Percentiles rank a stretch among this genome's conserved stretches.
These are phyloP conservation scores for Neurospora africana DNA, from an alignment of 495 filamentous ascomycete species.

Conservation along the genomic window DNA sequence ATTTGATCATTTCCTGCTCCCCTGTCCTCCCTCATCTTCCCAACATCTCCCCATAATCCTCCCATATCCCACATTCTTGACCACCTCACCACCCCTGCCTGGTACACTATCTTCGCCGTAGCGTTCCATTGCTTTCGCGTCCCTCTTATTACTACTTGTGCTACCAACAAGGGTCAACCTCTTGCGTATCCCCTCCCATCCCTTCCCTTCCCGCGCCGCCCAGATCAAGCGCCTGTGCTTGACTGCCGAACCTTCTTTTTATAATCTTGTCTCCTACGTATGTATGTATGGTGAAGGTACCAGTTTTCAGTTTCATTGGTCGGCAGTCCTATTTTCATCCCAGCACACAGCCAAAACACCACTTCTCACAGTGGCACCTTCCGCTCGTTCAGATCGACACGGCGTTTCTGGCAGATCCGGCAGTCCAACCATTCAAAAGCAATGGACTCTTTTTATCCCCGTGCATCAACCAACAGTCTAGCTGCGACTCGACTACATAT, in stretches of 20 bases:
- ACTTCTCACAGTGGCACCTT: background rate
- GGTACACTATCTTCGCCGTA: background rate
- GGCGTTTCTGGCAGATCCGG: background rate
- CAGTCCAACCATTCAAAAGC: background rate
- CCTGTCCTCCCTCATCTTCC: conserved; percentile 38
- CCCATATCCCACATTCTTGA: background rate
- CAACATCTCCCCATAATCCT: conserved; percentile 10
- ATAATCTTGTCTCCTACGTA: background rate
- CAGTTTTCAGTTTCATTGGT: background rate
- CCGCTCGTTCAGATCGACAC: background rate
- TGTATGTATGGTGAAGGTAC: background rate
- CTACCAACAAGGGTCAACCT: background rate
- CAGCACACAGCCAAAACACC: background rate
- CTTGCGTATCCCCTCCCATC: background rate
- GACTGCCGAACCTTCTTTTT: conserved; percentile 2
- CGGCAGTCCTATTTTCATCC: background rate
- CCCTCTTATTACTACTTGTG: background rate
- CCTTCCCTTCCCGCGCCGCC: background rate
- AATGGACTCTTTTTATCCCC: background rate
- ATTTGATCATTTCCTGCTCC: conserved; percentile 38
- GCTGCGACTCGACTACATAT: conserved; percentile 25
- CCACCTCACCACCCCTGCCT: background rate
- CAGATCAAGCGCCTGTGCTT: background rate
- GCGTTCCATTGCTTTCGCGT: conserved; percentile 1
- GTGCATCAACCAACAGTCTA: conserved; percentile 16